A percentile compares a stretch with the other conserved stretches of the same genome.
Evolutionary conservation across 768 basidiomycete genomes (phyloP).

Genomic region (Suillus cothurnatus): DNA sequence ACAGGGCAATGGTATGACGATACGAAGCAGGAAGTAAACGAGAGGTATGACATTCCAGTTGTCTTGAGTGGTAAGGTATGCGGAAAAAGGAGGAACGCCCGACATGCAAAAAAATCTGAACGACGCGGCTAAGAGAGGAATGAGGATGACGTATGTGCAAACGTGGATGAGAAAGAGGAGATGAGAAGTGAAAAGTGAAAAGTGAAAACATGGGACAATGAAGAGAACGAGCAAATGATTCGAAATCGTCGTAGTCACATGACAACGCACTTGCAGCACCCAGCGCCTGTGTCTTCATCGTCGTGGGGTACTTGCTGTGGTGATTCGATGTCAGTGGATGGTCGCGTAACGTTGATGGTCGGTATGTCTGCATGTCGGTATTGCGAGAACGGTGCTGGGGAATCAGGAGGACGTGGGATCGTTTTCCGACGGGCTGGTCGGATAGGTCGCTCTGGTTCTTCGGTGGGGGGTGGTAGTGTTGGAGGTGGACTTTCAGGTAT

Average conservation of each 20-base stretch:
- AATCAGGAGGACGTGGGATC: conserved; percentile 40
- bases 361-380: conserved; percentile 42
- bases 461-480: conserved; percentile 23
- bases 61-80: conserved; percentile 3
- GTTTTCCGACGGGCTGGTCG: conserved; percentile 22
- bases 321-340: conserved; percentile 30
- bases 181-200: conserved; percentile 19
- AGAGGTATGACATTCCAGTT: conserved; percentile 1
- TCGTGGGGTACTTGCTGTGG: conserved; percentile 32
- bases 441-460: conserved; percentile 33
- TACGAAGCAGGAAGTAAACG: not conserved
- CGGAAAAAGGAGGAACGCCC: conserved; percentile 1
- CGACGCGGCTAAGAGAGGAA: conserved; percentile 4
- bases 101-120: conserved; percentile 8
- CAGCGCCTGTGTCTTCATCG: conserved; percentile 53
- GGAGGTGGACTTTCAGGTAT: conserved; percentile 18
- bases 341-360: conserved; percentile 32
- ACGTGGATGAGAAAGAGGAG: conserved; percentile 24
- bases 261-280: conserved; percentile 83
- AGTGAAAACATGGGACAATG: conserved; percentile 27
- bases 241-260: conserved; percentile 57
- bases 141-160: conserved; percentile 18
- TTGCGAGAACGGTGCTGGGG: conserved; percentile 66
- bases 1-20: conserved; percentile 3
- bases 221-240: conserved; percentile 23